Conservation (phyloP, 192 early-diverging fungal genomes). For the Rhizoclosmatium globosum region DNA sequence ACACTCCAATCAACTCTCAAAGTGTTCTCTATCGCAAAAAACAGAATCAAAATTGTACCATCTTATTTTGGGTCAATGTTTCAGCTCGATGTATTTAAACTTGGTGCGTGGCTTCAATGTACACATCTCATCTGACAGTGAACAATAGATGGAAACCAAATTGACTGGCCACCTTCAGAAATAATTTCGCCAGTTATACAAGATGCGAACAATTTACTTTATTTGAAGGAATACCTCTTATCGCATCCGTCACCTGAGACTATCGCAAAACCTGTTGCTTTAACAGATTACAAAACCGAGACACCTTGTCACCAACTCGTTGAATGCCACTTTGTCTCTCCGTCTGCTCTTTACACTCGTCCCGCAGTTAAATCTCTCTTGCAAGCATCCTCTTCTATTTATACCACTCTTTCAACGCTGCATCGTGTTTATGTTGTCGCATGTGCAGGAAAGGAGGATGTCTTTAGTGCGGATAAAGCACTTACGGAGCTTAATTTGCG, state of each 20-base stretch:
- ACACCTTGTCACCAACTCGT: neutral
- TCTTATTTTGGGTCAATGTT: neutral
- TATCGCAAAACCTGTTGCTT: neutral
- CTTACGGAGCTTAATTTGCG: no score
- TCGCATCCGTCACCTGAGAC: neutral
- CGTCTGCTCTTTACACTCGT: neutral
- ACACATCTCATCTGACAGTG: neutral
- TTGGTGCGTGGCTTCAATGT: neutral
- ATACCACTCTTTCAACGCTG: neutral
- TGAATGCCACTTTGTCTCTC: neutral
- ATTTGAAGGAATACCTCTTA: conserved; percentile 8
- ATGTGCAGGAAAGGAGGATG: no score
- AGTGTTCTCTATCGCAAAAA: conserved; percentile 22
- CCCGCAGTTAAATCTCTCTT: neutral
- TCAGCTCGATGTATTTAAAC: conserved; percentile 14
- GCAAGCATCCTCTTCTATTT: neutral
- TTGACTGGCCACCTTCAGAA: conserved; percentile 23
- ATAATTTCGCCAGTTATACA: neutral
- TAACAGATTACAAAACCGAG: neutral
- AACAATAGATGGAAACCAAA: conserved; percentile 15
- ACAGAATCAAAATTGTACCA: conserved; percentile 8
- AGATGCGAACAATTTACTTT: neutral
- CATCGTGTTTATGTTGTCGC: no score
- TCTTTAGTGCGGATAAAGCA: no score
- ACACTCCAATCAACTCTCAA: conserved; percentile 7